phyloP scores from a whole-genome alignment of 192 early-diverging fungal genomes.

The Coemansia umbellata region DNA sequence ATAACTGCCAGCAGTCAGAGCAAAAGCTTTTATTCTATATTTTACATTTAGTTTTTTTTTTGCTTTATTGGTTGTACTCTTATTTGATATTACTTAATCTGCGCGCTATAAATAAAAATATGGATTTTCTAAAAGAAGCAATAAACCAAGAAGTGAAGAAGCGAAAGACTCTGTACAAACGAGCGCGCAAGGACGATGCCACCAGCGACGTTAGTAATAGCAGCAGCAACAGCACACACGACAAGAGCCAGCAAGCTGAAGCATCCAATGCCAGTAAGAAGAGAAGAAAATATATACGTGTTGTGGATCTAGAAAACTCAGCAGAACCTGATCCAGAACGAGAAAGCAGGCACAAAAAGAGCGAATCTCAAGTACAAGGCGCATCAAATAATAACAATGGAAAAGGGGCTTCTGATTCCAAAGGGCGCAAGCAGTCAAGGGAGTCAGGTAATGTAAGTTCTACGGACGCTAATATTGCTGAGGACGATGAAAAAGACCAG shows the following conservation, averaged over 20 bases:
- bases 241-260: no score
- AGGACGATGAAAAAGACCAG: constrained; percentile 1
- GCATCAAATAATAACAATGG: background rate
- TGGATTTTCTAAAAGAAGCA: constrained; percentile 67
- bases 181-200: constrained; percentile 23
- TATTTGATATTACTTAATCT: no score
- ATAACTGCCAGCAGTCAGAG: background rate
- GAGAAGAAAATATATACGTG: constrained; percentile 80
- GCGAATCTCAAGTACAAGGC: background rate
- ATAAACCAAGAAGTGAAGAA: constrained; percentile 62
- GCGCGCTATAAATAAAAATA: no score
- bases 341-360: constrained; percentile 3
- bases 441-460: no score
- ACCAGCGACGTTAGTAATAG: background rate
- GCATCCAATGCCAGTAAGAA: no score
- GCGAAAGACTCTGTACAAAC: constrained; percentile 55
- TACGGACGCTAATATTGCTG: background rate
- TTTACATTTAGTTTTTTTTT: no score
- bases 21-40: no score
- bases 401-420: background rate
- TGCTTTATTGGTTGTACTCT: no score
- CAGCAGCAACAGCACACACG: background rate
- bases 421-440: background rate
- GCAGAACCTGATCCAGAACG: constrained; percentile 56
- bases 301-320: constrained; percentile 71